Conservation (phyloP, 768 basidiomycete species). For the Mycena amicta region DNA sequence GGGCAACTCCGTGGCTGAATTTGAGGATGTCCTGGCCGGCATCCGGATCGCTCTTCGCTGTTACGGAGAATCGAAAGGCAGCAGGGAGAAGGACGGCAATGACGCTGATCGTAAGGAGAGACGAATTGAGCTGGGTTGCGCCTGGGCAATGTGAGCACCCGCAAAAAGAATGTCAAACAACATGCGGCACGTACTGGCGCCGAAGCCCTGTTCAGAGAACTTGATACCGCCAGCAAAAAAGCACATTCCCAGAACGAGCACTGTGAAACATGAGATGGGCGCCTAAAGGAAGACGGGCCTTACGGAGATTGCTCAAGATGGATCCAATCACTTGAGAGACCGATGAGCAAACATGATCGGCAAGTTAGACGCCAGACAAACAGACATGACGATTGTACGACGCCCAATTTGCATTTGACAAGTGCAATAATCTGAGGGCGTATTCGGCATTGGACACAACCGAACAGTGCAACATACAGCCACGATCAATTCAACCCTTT, state of each 20-base stretch:
- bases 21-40: conserved; percentile 54
- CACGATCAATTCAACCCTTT: conserved; percentile 72
- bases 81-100: conserved; percentile 79
- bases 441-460: conserved; percentile 1
- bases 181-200: conserved; percentile 57
- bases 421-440: conserved; percentile 49
- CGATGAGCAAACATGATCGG: conserved; percentile 17
- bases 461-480: conserved; percentile 53
- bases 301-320: conserved; percentile 82
- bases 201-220: conserved; percentile 81
- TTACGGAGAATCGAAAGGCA: conserved; percentile 68
- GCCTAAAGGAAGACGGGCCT: conserved; percentile 28
- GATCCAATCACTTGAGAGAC: conserved; percentile 72
- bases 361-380: conserved; percentile 31
- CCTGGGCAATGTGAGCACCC: conserved; percentile 30
- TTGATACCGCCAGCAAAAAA: conserved; percentile 83
- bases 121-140: conserved; percentile 73
- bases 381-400: conserved; percentile 84
- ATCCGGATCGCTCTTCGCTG: conserved; percentile 29
- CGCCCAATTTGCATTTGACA: conserved; percentile 57
- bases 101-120: conserved; percentile 76
- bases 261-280: conserved; percentile 35
- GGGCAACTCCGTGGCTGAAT: conserved; percentile 75
- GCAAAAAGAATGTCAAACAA: conserved; percentile 23
- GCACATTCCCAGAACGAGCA: conserved; percentile 87